Conservation (phyloP, 2,329 filamentous ascomycete genomes). For the Alternaria rosae region DNA sequence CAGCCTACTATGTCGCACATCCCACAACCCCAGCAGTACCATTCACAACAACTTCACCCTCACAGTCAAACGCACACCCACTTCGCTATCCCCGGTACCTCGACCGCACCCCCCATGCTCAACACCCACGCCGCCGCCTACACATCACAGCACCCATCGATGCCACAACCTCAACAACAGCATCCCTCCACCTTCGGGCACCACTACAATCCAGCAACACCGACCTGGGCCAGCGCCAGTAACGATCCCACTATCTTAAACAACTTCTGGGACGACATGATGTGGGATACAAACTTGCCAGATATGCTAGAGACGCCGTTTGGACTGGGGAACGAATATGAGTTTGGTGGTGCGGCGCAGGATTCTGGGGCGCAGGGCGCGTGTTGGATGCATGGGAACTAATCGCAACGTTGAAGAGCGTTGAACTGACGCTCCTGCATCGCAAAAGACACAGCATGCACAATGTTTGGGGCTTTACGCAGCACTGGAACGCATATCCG, state of each 20-base stretch:
- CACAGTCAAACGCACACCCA: conserved; percentile 15
- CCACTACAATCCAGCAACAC: conserved; percentile 41
- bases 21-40: conserved; percentile 13
- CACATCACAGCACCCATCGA: conserved; percentile 3
- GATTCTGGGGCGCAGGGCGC: conserved; percentile 40
- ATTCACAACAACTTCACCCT: conserved; percentile 9
- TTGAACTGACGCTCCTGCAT: background rate
- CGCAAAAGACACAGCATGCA: background rate
- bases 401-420: background rate
- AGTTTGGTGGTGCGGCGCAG: conserved; percentile 44
- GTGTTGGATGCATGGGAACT: conserved; percentile 50
- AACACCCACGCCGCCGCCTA: conserved; percentile 19
- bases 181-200: conserved; percentile 15
- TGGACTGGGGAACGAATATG: conserved; percentile 44
- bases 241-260: conserved; percentile 42
- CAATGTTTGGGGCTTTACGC: background rate
- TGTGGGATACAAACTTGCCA: conserved; percentile 51
- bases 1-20: conserved; percentile 24
- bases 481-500: background rate
- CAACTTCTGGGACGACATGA: conserved; percentile 53
- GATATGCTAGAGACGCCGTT: conserved; percentile 49
- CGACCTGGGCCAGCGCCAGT: conserved; percentile 30
- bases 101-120: conserved; percentile 18
- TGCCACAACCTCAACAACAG: background rate
- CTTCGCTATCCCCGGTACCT: conserved; percentile 22